phyloP scores from a whole-genome alignment of 495 filamentous ascomycete genomes.

The Xylaria grammica region DNA sequence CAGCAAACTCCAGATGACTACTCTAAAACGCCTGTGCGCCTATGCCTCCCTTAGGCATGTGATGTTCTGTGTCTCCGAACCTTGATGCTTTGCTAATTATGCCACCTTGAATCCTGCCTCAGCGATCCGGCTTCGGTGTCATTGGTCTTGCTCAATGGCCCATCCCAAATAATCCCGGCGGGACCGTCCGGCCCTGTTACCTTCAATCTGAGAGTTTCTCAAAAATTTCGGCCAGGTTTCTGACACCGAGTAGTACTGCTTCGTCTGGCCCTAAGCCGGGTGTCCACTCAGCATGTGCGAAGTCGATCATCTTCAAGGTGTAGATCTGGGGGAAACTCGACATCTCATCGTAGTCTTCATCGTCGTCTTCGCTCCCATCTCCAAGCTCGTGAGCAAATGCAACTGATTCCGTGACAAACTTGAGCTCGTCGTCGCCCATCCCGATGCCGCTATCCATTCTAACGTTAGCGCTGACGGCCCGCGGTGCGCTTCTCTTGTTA shows the following conservation, averaged over 20 bases:
- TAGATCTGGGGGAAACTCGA: conserved; percentile 73
- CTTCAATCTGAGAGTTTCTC: conserved; percentile 57
- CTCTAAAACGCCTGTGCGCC: conserved; percentile 21
- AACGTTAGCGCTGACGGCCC: conserved; percentile 32
- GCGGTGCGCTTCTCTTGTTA: conserved; percentile 37
- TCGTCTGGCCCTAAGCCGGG: conserved; percentile 88
- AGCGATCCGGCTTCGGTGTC: background rate
- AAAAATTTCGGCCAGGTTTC: conserved; percentile 74
- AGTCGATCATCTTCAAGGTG: conserved; percentile 90
- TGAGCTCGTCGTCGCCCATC: conserved; percentile 44
- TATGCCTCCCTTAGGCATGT: conserved; percentile 1
- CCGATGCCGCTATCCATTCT: conserved; percentile 53
- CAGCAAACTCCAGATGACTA: conserved; percentile 16
- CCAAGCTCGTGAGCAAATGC: conserved; percentile 28
- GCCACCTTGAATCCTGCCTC: background rate
- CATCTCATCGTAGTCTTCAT: conserved; percentile 70
- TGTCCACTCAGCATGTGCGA: conserved; percentile 89
- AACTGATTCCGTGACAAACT: conserved; percentile 23
- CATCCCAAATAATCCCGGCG: background rate
- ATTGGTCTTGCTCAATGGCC: background rate
- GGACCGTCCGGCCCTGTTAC: background rate
- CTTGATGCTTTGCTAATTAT: background rate
- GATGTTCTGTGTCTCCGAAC: conserved; percentile 3
- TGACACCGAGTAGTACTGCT: conserved; percentile 78
- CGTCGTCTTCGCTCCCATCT: conserved; percentile 41